Conservation (phyloP, 345 rosid genomes). For the Aurinia saxatilis region DNA sequence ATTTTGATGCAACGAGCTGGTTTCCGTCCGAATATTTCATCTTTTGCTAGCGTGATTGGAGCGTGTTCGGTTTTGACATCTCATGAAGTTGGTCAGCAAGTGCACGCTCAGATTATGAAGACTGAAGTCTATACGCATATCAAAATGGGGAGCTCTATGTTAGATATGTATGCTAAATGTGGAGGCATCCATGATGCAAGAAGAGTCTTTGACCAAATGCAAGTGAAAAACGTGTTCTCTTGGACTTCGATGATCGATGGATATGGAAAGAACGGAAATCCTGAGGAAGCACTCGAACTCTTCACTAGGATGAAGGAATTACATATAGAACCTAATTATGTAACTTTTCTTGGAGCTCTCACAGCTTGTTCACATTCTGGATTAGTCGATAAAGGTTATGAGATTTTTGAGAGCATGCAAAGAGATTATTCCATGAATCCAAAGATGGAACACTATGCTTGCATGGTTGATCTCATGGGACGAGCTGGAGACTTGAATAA, state of each 20-base stretch:
- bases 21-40: constrained; percentile 60
- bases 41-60: constrained; percentile 77
- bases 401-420: constrained; percentile 76
- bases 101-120: constrained; percentile 70
- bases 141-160: constrained; percentile 78
- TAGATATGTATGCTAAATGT: constrained; percentile 89
- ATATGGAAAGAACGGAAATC: constrained; percentile 77
- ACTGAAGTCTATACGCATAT: constrained; percentile 38
- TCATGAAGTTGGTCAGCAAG: constrained; percentile 61
- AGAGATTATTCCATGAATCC: constrained; percentile 58
- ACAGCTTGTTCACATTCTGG: constrained; percentile 90
- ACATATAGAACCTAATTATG: constrained; percentile 50
- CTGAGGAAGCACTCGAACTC: constrained; percentile 65
- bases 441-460: constrained; percentile 87
- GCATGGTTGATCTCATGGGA: constrained; percentile 87
- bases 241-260: constrained; percentile 99
- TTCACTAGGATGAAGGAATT: constrained; percentile 48
- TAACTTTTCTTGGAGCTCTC: constrained; percentile 84
- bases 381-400: constrained; percentile 53
- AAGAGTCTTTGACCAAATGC: constrained; percentile 54
- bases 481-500: constrained; percentile 59
- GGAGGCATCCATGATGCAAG: constrained; percentile 63
- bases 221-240: constrained; percentile 64
- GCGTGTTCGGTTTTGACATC: constrained; percentile 68
- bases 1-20: constrained; percentile 53